Percentiles rank a stretch among this genome's conserved stretches.
These are phyloP conservation scores for Colletotrichum costaricense DNA, from an alignment of 2,329 filamentous ascomycete species.

Conservation along the genomic window DNA sequence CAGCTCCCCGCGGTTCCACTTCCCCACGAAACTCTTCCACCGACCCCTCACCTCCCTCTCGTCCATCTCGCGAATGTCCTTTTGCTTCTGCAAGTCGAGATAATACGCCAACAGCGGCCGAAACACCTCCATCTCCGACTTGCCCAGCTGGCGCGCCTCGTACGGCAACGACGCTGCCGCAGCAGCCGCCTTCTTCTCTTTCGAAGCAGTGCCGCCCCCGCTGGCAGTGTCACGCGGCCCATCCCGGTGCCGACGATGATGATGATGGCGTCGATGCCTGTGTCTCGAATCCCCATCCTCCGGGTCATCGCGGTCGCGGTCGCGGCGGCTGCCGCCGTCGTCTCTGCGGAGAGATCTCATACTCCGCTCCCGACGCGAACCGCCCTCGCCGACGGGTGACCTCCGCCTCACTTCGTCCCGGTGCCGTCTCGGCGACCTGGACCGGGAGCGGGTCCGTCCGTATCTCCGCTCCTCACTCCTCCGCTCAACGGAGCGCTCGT, in stretches of 20 bases:
- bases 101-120: conserved; percentile 84
- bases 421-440: conserved; percentile 18
- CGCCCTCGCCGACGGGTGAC: conserved; percentile 13
- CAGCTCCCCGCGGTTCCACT: conserved; percentile 92
- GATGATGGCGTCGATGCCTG: conserved; percentile 31
- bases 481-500: neutral
- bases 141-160: conserved; percentile 73
- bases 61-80: conserved; percentile 74
- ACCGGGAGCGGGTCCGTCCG: neutral
- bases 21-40: conserved; percentile 92
- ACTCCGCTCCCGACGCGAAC: conserved; percentile 7
- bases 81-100: conserved; percentile 86
- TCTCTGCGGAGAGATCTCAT: neutral
- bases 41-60: conserved; percentile 82
- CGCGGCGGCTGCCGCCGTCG: neutral
- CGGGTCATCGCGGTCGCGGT: neutral
- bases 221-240: neutral
- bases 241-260: conserved; percentile 27
- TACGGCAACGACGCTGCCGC: conserved; percentile 66
- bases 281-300: conserved; percentile 3
- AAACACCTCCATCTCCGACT: conserved; percentile 74
- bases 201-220: neutral
- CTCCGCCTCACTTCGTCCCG: conserved; percentile 26
- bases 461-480: neutral
- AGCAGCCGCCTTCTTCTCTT: conserved; percentile 16